Evolutionary conservation across 78 protist species (phyloP).

Genomic region (Bigelowiella natans): DNA sequence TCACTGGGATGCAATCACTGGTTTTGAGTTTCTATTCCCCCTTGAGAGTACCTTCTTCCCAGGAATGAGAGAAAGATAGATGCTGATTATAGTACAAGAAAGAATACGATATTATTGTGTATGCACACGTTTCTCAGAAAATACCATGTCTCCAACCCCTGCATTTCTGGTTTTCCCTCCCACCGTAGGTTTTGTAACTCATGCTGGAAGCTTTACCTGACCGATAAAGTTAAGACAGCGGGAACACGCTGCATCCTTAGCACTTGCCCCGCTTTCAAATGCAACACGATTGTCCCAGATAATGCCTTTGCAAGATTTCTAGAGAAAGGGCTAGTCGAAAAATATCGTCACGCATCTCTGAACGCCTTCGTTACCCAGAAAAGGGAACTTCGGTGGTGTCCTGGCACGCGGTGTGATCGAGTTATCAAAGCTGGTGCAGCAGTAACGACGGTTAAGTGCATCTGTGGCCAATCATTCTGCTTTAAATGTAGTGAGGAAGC

Average conservation of each 20-base stretch:
- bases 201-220: background rate
- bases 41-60: conserved; percentile 6
- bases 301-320: background rate
- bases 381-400: conserved; percentile 34
- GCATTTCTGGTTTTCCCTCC: background rate
- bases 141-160: conserved; percentile 19
- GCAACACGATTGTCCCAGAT: conserved; percentile 8
- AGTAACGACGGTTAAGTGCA: conserved; percentile 29
- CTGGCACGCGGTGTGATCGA: conserved; percentile 41
- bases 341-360: background rate
- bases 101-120: background rate
- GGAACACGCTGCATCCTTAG: background rate
- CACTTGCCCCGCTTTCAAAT: conserved; percentile 22
- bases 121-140: background rate
- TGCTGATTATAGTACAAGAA: background rate
- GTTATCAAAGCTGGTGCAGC: background rate
- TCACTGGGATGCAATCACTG: conserved; percentile 23
- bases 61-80: conserved; percentile 3
- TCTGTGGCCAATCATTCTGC: conserved; percentile 51
- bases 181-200: background rate
- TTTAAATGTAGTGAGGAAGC: conserved; percentile 43
- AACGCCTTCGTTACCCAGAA: conserved; percentile 29
- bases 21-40: conserved; percentile 27
- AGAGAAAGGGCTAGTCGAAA: background rate
- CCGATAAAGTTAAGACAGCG: background rate